Conservation (phyloP, 2,329 filamentous ascomycete genomes). For the Trichoderma endophyticum region DNA sequence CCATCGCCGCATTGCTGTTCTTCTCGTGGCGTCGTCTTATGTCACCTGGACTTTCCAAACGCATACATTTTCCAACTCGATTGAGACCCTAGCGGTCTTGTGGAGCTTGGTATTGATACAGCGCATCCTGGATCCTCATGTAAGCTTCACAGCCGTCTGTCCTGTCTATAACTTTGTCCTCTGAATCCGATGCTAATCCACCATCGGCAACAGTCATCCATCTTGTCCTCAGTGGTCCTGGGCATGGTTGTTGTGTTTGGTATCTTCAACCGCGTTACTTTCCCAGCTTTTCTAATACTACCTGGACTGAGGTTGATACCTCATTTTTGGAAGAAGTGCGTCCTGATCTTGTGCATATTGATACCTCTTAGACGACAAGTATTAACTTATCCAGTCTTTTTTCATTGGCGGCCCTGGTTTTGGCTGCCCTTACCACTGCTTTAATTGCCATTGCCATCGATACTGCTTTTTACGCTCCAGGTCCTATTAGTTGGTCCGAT, state of each 20-base stretch:
- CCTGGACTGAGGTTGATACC: slow-evolving; percentile 80
- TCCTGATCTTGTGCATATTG: slow-evolving; percentile 17
- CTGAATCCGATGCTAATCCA: slow-evolving; percentile 25
- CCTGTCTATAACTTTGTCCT: not conserved
- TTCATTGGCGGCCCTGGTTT: slow-evolving; percentile 60
- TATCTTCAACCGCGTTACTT: slow-evolving; percentile 94
- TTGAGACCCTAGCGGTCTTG: slow-evolving; percentile 87
- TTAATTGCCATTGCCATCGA: slow-evolving; percentile 75
- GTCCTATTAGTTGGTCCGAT: slow-evolving; percentile 61
- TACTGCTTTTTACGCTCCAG: slow-evolving; percentile 74
- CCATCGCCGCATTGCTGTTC: slow-evolving; percentile 67
- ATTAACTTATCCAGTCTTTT: slow-evolving; percentile 45
- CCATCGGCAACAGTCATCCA: slow-evolving; percentile 66
- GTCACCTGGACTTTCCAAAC: slow-evolving; percentile 99
- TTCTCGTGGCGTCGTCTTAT: slow-evolving; percentile 91
- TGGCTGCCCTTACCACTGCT: slow-evolving; percentile 65
- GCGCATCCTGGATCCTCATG: slow-evolving; percentile 76
- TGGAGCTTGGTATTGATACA: slow-evolving; percentile 93
- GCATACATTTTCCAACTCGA: slow-evolving; percentile 96
- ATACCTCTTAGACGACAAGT: not conserved
- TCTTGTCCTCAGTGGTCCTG: slow-evolving; percentile 72
- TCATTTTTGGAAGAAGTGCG: slow-evolving; percentile 77
- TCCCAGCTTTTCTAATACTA: slow-evolving; percentile 86
- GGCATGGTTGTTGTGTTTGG: slow-evolving; percentile 81
- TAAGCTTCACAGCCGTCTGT: slow-evolving; percentile 39